Base-by-base conservation (phyloP, 2,329 filamentous ascomycete species). In the Aspergillus sp. region DNA sequence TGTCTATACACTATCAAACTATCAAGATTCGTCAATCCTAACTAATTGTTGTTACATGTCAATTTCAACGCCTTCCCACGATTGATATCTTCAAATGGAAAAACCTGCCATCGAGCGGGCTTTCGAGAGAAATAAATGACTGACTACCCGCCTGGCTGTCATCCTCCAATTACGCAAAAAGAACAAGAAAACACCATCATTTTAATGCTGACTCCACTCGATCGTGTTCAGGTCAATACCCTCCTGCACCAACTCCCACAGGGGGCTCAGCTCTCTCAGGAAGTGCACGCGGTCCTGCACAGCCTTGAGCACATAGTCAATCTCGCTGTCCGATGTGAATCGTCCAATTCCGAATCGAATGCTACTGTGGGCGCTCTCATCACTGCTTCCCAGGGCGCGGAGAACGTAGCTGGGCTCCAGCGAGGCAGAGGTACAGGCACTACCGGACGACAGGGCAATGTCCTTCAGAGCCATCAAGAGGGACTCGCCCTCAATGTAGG, bases 161-260 rank as follows among this genome's bases (percentile, higher is more conserved):
- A 19, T 19, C 19, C 19, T 19, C 19, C 19, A 19, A 19, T 19
- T 19, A 19, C 19, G 19, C 26, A 40, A 37, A 27, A 33, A 43
- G 47, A 47, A 45, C 44, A 40, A 43, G 33, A 42, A n/a, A 48
- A 42, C 35, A 42, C 33, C 33, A 19, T 19, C 34, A 36, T 39
- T 46, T 42, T 49, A 55, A 48, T 98, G 93, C 74, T 96, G 90
- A 65, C 87, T 95, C 93, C 93, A 98, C 71, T 98, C 85, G 60
- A 98, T 98, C 35, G 89, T 95, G 70, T 94, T 88, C 55, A 98
- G 73, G 63, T 95, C 93, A 51, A 98, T 81, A 11, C 93, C 93
- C 67, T 98, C 93, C 71, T 98, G 93, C 9, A 98, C 93, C 52
- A 98, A 72, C 71, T 98, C 93, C 93, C 93, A 98, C 45, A 98